Conservation (phyloP, 176 grass and related monocot genomes). For the Phragmites australis region DNA sequence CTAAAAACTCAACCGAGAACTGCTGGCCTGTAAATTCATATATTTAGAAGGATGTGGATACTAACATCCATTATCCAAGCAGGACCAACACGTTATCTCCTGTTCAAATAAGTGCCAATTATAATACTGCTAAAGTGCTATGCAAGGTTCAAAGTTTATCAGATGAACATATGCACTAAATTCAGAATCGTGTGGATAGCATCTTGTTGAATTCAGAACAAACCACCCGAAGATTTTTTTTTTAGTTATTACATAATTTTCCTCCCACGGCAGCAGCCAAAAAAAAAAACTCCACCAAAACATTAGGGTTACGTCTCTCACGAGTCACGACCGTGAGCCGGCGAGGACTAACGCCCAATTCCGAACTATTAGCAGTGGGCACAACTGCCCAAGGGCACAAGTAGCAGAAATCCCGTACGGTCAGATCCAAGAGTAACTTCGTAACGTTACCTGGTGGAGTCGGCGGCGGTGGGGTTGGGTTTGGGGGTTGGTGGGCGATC, state of each 20-base stretch:
- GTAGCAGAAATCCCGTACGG: not conserved
- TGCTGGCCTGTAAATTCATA: not conserved
- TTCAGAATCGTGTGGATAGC: not conserved
- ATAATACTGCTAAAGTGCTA: too few species aligned
- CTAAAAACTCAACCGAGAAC: not conserved
- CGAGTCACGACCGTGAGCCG: not conserved
- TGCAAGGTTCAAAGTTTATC: not conserved
- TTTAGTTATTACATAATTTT: not conserved
- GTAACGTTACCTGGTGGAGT: slow-evolving; percentile 47
- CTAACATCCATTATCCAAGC: not conserved
- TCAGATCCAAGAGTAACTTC: slow-evolving; percentile 16
- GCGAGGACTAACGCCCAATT: not conserved
- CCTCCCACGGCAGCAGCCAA: too few species aligned
- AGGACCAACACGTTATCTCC: not conserved
- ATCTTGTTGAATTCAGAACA: not conserved
- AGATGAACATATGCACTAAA: not conserved
- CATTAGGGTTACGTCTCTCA: slow-evolving; percentile 12
- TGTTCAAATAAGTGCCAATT: not conserved
- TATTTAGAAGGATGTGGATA: not conserved
- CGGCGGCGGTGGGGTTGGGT: slow-evolving; percentile 24
- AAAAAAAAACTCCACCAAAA: not conserved
- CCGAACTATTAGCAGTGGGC: not conserved
- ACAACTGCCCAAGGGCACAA: not conserved
- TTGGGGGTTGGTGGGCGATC: slow-evolving; percentile 54
- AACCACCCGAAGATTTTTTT: too few species aligned